Percentiles rank a stretch among this genome's conserved stretches.
phyloP scores from a whole-genome alignment of 805 yeast species.

The Monosporozyma unispora region DNA sequence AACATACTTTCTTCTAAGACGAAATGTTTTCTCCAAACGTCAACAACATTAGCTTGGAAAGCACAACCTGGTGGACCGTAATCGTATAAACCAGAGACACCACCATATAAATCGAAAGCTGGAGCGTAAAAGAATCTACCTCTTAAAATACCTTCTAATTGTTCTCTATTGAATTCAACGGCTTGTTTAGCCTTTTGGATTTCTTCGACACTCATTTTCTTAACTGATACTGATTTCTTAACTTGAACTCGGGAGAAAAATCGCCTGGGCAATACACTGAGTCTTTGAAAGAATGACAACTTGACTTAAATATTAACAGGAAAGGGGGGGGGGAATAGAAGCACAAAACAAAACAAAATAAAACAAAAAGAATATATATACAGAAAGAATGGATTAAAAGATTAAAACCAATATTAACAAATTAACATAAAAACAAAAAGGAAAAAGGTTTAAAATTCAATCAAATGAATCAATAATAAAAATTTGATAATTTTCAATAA shows the following conservation, averaged over 20 bases:
- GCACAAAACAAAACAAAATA: not conserved
- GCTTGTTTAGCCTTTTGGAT: slow-evolving; percentile 25
- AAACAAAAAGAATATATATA: not conserved
- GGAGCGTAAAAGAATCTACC: slow-evolving; percentile 97
- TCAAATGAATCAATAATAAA: not conserved
- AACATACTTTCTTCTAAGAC: slow-evolving; percentile 96
- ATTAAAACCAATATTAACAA: not conserved
- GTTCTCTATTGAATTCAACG: slow-evolving; percentile 65
- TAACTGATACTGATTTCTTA: slow-evolving; percentile 23
- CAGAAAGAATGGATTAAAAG: not conserved
- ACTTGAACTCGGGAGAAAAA: slow-evolving; percentile 16
- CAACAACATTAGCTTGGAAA: slow-evolving; percentile 89
- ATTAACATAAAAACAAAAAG: not conserved
- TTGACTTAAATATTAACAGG: slow-evolving; percentile 3
- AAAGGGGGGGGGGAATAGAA: not conserved
- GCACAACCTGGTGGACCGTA: slow-evolving; percentile 99
- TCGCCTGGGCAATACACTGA: slow-evolving; percentile 13
- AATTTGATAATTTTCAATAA: too few species aligned
- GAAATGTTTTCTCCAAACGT: slow-evolving; percentile 96
- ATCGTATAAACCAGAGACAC: slow-evolving; percentile 95
- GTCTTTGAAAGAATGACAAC: slow-evolving; percentile 5
- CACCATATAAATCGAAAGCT: slow-evolving; percentile 94
- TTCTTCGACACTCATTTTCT: slow-evolving; percentile 29
- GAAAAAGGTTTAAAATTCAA: not conserved
- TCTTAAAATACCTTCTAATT: slow-evolving; percentile 81